A percentile compares a stretch with the other conserved stretches of the same genome.
phyloP scores from a whole-genome alignment of 2,329 filamentous ascomycete species.

The Fusarium humuli region DNA sequence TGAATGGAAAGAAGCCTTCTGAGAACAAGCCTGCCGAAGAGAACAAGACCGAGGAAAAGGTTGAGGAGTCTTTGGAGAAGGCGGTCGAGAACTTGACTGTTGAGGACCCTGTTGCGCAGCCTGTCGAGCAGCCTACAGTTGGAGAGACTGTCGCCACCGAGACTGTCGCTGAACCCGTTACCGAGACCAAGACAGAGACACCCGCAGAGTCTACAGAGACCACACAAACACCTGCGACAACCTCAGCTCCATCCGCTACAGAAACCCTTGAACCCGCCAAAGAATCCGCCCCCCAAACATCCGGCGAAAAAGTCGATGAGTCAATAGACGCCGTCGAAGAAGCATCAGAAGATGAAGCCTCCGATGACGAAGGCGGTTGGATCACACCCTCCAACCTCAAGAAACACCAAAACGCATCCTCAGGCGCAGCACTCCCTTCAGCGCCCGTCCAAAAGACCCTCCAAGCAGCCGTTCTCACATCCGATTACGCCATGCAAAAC shows the following conservation, averaged over 20 bases:
- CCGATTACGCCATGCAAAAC: conserved; percentile 98
- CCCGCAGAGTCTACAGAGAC: conserved; percentile 4
- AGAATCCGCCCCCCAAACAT: conserved; percentile 3
- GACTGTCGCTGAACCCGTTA: background rate
- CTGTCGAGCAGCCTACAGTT: conserved; percentile 6
- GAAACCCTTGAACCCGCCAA: background rate
- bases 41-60: background rate
- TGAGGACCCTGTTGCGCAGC: conserved; percentile 22
- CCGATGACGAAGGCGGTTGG: conserved; percentile 79
- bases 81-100: conserved; percentile 27
- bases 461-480: conserved; percentile 91
- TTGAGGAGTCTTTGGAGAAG: conserved; percentile 15
- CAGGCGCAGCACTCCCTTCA: conserved; percentile 56
- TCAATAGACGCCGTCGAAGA: conserved; percentile 47
- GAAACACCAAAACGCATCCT: conserved; percentile 80
- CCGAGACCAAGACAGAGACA: background rate
- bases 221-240: background rate
- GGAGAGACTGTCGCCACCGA: background rate
- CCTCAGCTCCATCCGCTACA: background rate
- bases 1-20: conserved; percentile 71
- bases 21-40: conserved; percentile 27
- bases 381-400: conserved; percentile 95
- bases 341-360: conserved; percentile 60
- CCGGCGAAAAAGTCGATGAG: conserved; percentile 33
- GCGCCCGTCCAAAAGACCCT: conserved; percentile 72